These are phyloP conservation scores for Triadica sebifera DNA, from an alignment of 345 rosid genomes.

Conservation along the genomic window DNA sequence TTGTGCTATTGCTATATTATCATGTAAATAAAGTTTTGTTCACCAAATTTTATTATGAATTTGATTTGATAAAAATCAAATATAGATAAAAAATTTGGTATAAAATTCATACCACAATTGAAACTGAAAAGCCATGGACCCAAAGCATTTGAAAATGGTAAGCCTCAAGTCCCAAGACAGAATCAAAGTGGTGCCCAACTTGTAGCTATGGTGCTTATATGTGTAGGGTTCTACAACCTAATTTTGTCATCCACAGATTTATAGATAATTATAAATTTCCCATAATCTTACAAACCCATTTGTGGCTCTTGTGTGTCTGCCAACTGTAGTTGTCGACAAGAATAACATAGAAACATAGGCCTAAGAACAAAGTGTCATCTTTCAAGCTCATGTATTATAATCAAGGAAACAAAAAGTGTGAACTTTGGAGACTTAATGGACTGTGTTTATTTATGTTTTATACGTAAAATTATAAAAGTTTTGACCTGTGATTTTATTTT, in stretches of 20 bases:
- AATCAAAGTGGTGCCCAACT: not conserved
- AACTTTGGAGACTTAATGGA: conserved; percentile 11
- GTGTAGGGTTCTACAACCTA: not conserved
- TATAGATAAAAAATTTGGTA: no score
- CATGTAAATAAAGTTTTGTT: no score
- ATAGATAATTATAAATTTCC: no score
- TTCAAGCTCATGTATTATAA: no score
- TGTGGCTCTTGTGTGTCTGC: no score
- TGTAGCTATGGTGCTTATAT: not conserved
- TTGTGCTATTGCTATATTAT: no score
- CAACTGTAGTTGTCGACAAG: no score
- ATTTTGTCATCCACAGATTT: not conserved
- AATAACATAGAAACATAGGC: no score
- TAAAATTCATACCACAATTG: not conserved
- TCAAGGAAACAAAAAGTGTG: conserved; percentile 2
- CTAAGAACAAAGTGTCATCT: no score
- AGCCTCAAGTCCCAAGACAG: not conserved
- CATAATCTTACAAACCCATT: no score
- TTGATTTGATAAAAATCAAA: no score
- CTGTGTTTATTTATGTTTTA: not conserved
- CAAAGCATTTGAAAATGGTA: not conserved
- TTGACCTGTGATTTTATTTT: conserved; percentile 16
- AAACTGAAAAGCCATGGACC: not conserved
- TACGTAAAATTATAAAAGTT: conserved; percentile 8
- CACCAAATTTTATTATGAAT: no score